Evolutionary conservation across 1,284 basidiomycete genomes (phyloP).

Genomic region (Ustilago esculenta): DNA sequence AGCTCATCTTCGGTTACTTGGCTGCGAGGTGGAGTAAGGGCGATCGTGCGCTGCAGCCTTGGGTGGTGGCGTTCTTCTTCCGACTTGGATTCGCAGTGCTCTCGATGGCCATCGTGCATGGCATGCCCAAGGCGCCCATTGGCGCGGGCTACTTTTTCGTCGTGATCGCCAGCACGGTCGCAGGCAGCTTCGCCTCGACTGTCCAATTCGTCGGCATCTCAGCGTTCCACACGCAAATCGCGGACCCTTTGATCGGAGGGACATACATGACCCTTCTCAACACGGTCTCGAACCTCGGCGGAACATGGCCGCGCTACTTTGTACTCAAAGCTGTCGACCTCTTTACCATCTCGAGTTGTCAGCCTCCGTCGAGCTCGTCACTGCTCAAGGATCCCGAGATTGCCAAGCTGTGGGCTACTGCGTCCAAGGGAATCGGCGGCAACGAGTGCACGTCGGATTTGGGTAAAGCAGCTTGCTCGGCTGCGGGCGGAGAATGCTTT

Average conservation of each 20-base stretch:
- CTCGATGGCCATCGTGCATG: conserved; percentile 81
- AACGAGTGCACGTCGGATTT: conserved; percentile 60
- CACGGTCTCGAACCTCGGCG: conserved; percentile 95
- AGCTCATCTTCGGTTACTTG: conserved; percentile 94
- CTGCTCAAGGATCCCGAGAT: conserved; percentile 38
- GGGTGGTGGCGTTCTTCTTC: conserved; percentile 92
- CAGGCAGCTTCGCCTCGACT: conserved; percentile 89
- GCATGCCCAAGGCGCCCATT: conserved; percentile 77
- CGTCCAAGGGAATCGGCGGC: conserved; percentile 27
- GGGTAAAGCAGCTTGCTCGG: conserved; percentile 81
- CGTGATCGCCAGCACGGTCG: conserved; percentile 80
- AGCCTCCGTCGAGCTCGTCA: conserved; percentile 28
- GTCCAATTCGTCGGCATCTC: conserved; percentile 98
- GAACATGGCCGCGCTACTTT: conserved; percentile 96
- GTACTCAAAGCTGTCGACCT: conserved; percentile 75
- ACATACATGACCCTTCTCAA: conserved; percentile 77
- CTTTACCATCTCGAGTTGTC: conserved; percentile 58
- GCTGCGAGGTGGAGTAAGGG: conserved; percentile 82
- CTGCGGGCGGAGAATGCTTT: conserved; percentile 81
- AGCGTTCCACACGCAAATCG: conserved; percentile 96
- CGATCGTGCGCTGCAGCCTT: conserved; percentile 70
- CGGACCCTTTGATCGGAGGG: conserved; percentile 93
- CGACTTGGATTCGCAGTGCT: conserved; percentile 77
- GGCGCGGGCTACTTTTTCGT: conserved; percentile 78
- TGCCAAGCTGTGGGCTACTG: conserved; percentile 37